Percentiles rank a stretch among this genome's conserved stretches.
These are phyloP conservation scores for Mucor irregularis DNA, from an alignment of 371 early-diverging fungal genomes.

Conservation along the genomic window DNA sequence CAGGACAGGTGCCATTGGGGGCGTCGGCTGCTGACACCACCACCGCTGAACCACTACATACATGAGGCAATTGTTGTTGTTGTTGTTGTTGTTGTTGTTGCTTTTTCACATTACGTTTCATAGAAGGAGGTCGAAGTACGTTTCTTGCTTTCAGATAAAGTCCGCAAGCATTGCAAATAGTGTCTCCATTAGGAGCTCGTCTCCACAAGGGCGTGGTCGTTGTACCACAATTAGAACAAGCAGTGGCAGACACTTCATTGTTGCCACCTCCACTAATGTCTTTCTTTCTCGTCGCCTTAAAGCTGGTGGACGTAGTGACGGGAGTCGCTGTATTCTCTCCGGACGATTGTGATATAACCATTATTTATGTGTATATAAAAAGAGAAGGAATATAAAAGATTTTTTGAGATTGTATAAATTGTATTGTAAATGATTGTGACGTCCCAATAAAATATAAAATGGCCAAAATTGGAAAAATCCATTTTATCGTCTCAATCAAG, in stretches of 20 bases:
- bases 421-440: slow-evolving; percentile 1
- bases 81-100: slow-evolving; percentile 10
- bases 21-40: slow-evolving; percentile 13
- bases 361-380: background rate
- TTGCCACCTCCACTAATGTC: slow-evolving; percentile 1
- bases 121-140: slow-evolving; percentile 44
- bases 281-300: slow-evolving; percentile 2
- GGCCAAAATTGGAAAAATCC: no score
- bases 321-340: background rate
- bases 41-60: no score
- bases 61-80: background rate
- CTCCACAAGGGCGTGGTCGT: slow-evolving; percentile 93
- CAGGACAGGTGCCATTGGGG: slow-evolving; percentile 66
- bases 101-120: slow-evolving; percentile 46
- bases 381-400: background rate
- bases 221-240: slow-evolving; percentile 85
- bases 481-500: no score
- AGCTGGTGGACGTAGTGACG: no score
- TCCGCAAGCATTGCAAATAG: slow-evolving; percentile 92
- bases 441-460: no score
- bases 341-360: background rate
- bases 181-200: slow-evolving; percentile 77
- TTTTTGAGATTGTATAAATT: background rate
- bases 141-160: slow-evolving; percentile 62
- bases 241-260: slow-evolving; percentile 25